Percentiles rank a stretch among this genome's conserved stretches.
phyloP scores from a whole-genome alignment of 495 filamentous ascomycete species.

The Platismatia glauca region DNA sequence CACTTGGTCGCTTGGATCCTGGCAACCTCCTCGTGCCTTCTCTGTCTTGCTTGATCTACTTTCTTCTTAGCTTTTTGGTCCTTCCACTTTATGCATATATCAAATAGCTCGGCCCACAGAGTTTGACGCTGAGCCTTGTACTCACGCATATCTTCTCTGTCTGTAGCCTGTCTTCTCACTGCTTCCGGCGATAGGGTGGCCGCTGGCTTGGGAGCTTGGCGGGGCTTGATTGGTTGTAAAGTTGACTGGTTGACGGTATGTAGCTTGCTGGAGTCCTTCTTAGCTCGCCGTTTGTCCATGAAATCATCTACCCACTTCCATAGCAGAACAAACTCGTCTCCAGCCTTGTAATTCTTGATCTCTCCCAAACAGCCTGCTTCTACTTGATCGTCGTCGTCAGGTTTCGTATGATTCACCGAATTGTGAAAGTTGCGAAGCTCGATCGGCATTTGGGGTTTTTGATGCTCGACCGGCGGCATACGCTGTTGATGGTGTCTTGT shows the following conservation, averaged over 20 bases:
- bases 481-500: neutral
- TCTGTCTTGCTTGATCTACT: conserved; percentile 6
- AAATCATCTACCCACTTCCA: conserved; percentile 14
- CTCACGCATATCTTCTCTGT: conserved; percentile 5
- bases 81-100: conserved; percentile 5
- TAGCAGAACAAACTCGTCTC: neutral
- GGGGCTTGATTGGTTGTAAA: neutral
- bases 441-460: neutral
- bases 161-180: conserved; percentile 4
- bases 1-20: neutral
- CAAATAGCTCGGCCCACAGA: conserved; percentile 6
- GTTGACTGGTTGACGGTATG: neutral
- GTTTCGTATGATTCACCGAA: neutral
- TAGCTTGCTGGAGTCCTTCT: conserved; percentile 4
- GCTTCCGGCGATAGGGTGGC: neutral
- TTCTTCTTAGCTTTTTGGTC: conserved; percentile 8
- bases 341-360: neutral
- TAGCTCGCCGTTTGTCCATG: conserved; percentile 7
- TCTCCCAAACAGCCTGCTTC: neutral
- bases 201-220: neutral
- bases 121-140: conserved; percentile 9
- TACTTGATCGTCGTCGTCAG: neutral
- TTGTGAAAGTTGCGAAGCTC: neutral
- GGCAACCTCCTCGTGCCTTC: neutral
- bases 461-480: conserved; percentile 1